Percentiles rank a stretch among this genome's conserved stretches.
Evolutionary conservation across 2,329 filamentous ascomycete species (phyloP).

Genomic region (Paecilomyces dactylethromorphus): DNA sequence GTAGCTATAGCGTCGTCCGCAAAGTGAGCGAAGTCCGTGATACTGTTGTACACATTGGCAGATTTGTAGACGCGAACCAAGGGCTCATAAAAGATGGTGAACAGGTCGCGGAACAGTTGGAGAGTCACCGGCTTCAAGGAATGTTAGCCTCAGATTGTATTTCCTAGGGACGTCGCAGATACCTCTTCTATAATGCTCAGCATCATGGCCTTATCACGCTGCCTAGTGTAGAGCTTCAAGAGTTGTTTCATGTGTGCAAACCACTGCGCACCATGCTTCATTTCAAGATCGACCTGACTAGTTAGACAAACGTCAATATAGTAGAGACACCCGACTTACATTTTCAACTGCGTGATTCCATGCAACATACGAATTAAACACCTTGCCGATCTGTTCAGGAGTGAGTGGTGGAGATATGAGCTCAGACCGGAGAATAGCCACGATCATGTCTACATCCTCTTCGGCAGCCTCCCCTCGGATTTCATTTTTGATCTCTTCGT

Average conservation of each 20-base stretch:
- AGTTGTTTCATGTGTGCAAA: constrained; percentile 95
- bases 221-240: constrained; percentile 82
- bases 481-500: constrained; percentile 65
- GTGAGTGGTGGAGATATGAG: constrained; percentile 64
- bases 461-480: constrained; percentile 66
- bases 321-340: constrained; percentile 28
- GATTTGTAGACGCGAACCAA: constrained; percentile 97
- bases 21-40: constrained; percentile 92
- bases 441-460: constrained; percentile 77
- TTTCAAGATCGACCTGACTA: constrained; percentile 65
- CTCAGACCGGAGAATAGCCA: constrained; percentile 76
- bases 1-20: constrained; percentile 88
- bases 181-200: constrained; percentile 82
- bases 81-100: constrained; percentile 98
- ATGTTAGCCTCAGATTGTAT: constrained; percentile 4
- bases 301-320: constrained; percentile 1
- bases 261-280: constrained; percentile 81
- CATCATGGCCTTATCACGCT: constrained; percentile 97
- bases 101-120: constrained; percentile 90
- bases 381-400: constrained; percentile 68
- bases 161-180: constrained; percentile 8
- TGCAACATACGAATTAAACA: constrained; percentile 92
- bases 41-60: constrained; percentile 94
- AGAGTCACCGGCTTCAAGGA: constrained; percentile 69
- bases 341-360: constrained; percentile 95